Conservation (phyloP, 1,284 basidiomycete species). For the Malassezia obtusa region DNA sequence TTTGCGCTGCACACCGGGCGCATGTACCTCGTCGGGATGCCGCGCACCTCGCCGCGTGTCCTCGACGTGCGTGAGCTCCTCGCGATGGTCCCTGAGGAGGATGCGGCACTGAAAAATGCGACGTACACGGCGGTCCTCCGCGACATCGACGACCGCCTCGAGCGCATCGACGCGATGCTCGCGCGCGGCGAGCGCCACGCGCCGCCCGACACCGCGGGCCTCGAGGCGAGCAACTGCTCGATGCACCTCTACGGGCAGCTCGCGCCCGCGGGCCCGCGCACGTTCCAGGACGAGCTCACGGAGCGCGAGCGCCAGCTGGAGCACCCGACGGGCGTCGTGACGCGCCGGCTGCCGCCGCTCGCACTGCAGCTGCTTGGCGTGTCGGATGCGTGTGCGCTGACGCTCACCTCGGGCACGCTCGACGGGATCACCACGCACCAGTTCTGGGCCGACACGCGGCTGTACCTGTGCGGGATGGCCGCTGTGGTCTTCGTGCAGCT, state of each 20-base stretch:
- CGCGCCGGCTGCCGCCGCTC: not conserved
- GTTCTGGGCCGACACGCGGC: slow-evolving; percentile 12
- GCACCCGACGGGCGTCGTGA: slow-evolving; percentile 1
- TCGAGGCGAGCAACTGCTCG: slow-evolving; percentile 4
- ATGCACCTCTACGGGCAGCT: slow-evolving; percentile 14
- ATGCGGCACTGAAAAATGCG: not conserved
- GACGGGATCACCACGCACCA: not conserved
- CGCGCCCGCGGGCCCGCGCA: not conserved
- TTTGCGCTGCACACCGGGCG: not conserved
- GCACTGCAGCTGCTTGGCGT: not conserved
- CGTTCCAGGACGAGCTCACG: not conserved
- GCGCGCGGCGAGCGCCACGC: not conserved
- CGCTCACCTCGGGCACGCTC: not conserved
- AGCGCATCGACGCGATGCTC: slow-evolving; percentile 2
- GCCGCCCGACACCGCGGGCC: not conserved
- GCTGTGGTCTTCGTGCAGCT: slow-evolving; percentile 7
- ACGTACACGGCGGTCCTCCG: slow-evolving; percentile 6
- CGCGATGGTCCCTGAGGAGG: slow-evolving; percentile 1
- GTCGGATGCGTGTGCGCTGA: slow-evolving; percentile 6
- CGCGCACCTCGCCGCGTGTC: not conserved
- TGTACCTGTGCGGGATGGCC: slow-evolving; percentile 11
- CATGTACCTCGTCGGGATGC: slow-evolving; percentile 5
- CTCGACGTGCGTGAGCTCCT: slow-evolving; percentile 9
- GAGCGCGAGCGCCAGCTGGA: slow-evolving; percentile 1
- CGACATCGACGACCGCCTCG: slow-evolving; percentile 5